Percentiles rank a stretch among this genome's conserved stretches.
Evolutionary conservation across 116 monocot species (phyloP).

Genomic region (Posidonia oceanica): DNA sequence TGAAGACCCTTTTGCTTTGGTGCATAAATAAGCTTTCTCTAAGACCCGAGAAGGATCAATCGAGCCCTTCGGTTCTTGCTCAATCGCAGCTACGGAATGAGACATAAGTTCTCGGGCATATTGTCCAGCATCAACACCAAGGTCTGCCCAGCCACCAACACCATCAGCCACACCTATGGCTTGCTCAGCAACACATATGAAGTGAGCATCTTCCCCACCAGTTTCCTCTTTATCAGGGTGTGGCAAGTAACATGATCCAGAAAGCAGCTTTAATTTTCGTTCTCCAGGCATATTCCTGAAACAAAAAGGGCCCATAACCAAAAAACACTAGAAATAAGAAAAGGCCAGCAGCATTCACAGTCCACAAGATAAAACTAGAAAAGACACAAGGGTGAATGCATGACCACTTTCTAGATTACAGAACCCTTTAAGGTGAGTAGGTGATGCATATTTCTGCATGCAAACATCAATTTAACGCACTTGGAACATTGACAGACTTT

Average conservation of each 20-base stretch:
- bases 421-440: too few species aligned
- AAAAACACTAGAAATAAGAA: neutral
- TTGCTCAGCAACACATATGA: conserved; percentile 76
- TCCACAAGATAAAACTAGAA: neutral
- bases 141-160: conserved; percentile 97
- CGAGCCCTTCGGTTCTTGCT: conserved; percentile 73
- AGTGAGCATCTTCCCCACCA: conserved; percentile 97
- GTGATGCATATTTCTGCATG: too few species aligned
- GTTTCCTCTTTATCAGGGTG: conserved; percentile 90
- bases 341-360: neutral
- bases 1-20: conserved; percentile 84
- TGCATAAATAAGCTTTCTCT: conserved; percentile 78
- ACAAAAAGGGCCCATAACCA: neutral
- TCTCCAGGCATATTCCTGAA: conserved; percentile 38
- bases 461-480: too few species aligned
- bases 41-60: conserved; percentile 83
- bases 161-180: conserved; percentile 96
- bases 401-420: too few species aligned
- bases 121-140: conserved; percentile 77
- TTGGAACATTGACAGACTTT: too few species aligned
- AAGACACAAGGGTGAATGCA: neutral
- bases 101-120: conserved; percentile 97
- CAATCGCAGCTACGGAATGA: conserved; percentile 60
- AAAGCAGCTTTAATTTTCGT: conserved; percentile 57
- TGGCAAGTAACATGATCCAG: conserved; percentile 89